Conservation (phyloP, 768 basidiomycete genomes). For the Gymnopilus dilepis region DNA sequence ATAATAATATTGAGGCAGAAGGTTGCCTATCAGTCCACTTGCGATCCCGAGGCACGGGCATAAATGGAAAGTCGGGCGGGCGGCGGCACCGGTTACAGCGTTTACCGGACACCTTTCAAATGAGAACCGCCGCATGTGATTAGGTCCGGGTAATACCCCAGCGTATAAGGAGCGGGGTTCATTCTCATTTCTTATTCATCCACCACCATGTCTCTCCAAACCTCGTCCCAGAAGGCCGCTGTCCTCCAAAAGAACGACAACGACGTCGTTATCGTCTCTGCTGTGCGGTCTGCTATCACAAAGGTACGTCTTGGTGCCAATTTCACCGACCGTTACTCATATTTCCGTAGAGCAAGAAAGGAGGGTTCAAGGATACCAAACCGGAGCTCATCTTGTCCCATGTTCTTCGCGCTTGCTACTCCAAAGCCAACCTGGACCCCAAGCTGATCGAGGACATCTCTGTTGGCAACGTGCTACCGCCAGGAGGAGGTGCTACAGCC, state of each 20-base stretch:
- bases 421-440: conserved; percentile 73
- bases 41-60: too few species aligned
- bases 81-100: not conserved
- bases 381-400: conserved; percentile 83
- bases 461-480: conserved; percentile 89
- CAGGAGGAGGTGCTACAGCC: conserved; percentile 79
- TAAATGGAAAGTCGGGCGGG: not conserved
- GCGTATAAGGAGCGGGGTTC: conserved; percentile 12
- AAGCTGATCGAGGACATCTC: conserved; percentile 82
- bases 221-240: conserved; percentile 55
- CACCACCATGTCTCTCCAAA: conserved; percentile 39
- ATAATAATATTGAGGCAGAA: too few species aligned
- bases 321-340: conserved; percentile 8
- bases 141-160: conserved; percentile 11
- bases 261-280: conserved; percentile 90
- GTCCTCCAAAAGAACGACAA: conserved; percentile 76
- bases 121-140: conserved; percentile 11
- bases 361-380: conserved; percentile 89
- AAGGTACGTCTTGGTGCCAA: conserved; percentile 60
- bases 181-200: conserved; percentile 15
- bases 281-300: conserved; percentile 90
- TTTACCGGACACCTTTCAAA: not conserved
- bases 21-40: too few species aligned
- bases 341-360: conserved; percentile 68
- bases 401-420: conserved; percentile 76